phyloP scores from a whole-genome alignment of 2,329 filamentous ascomycete species.

The Neurospora sp. region DNA sequence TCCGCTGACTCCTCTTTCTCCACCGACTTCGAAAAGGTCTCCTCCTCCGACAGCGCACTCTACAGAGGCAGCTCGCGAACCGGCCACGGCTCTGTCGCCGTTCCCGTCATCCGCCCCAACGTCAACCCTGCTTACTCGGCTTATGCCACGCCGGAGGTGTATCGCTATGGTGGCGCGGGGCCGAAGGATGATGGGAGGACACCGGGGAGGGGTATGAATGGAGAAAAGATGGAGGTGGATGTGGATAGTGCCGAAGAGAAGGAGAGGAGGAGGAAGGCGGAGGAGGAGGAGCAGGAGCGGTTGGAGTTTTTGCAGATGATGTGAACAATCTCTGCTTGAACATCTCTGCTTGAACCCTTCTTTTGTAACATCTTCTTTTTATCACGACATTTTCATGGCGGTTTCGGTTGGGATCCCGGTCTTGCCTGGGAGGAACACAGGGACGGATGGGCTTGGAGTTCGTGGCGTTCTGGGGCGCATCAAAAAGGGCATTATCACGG shows the following conservation, averaged over 20 bases:
- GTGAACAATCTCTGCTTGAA: slow-evolving; percentile 6
- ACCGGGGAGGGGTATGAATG: neutral
- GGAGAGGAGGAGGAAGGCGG: slow-evolving; percentile 8
- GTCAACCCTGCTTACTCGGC: slow-evolving; percentile 2
- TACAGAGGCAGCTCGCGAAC: neutral
- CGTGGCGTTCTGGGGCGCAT: neutral
- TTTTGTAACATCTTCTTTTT: neutral
- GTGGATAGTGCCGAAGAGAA: slow-evolving; percentile 1
- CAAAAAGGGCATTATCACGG: neutral
- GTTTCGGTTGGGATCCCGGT: neutral
- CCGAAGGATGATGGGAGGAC: neutral
- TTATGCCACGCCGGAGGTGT: neutral
- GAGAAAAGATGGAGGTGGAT: slow-evolving; percentile 4
- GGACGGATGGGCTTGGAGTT: too few relatives aligned
- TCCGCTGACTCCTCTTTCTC: neutral
- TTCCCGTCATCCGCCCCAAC: neutral
- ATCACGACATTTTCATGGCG: neutral
- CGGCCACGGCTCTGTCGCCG: neutral
- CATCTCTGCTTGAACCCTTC: neutral
- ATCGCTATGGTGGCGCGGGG: neutral
- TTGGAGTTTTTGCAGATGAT: slow-evolving; percentile 18
- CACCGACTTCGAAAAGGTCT: neutral
- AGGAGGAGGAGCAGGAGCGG: slow-evolving; percentile 16
- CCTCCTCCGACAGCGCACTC: neutral
- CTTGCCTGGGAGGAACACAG: too few relatives aligned